Evolutionary conservation across 2,329 filamentous ascomycete species (phyloP).

Genomic region (Coniochaeta sp.): DNA sequence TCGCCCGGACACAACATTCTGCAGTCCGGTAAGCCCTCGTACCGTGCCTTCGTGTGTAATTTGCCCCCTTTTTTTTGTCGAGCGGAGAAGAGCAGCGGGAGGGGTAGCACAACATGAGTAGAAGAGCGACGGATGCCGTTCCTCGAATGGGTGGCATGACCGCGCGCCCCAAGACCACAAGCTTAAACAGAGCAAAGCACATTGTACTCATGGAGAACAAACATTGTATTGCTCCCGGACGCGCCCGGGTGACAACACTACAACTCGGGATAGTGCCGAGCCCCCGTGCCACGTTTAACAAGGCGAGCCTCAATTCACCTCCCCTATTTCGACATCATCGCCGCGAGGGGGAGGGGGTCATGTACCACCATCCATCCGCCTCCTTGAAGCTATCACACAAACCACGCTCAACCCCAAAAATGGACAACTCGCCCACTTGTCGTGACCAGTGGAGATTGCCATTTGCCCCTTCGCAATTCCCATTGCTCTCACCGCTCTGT

Average conservation of each 20-base stretch:
- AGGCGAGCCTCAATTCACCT: background rate
- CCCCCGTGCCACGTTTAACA: background rate
- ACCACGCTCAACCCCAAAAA: too few relatives aligned
- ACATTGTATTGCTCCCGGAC: background rate
- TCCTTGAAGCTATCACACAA: too few relatives aligned
- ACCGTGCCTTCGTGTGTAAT: too few relatives aligned
- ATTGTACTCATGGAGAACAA: background rate
- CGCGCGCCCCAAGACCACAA: background rate
- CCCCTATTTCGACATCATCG: background rate
- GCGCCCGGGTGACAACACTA: background rate
- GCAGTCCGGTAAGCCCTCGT: background rate
- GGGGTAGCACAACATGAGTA: too few relatives aligned
- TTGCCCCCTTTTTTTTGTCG: too few relatives aligned
- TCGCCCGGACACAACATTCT: background rate
- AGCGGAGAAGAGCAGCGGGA: too few relatives aligned
- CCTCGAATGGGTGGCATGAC: background rate
- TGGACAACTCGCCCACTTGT: background rate
- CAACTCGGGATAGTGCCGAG: background rate
- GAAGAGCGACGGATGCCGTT: background rate
- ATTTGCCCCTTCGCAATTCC: background rate
- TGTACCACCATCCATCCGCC: too few relatives aligned
- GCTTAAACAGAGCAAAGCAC: background rate
- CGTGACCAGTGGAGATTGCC: background rate
- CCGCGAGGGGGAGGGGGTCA: too few relatives aligned
- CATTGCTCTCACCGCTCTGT: background rate